phyloP scores from a whole-genome alignment of 495 filamentous ascomycete species.

The Hyaloscypha hepaticicola region DNA sequence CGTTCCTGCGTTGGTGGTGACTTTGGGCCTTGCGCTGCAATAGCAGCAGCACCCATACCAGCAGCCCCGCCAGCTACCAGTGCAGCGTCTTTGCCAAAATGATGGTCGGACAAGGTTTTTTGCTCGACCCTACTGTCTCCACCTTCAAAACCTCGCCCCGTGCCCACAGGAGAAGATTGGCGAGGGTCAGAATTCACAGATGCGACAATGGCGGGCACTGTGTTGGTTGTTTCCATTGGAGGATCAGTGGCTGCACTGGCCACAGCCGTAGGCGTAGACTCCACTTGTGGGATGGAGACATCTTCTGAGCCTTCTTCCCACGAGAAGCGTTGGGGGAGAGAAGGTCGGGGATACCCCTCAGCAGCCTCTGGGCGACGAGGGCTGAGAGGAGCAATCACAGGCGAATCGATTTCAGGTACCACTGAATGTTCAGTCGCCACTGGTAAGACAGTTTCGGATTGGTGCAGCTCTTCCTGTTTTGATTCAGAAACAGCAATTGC shows the following conservation, averaged over 20 bases:
- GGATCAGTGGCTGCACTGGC: background rate
- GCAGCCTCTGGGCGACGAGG: conserved; percentile 8
- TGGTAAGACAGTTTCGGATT: background rate
- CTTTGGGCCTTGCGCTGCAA: background rate
- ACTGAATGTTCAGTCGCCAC: background rate
- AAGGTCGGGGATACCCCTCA: background rate
- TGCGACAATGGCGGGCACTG: background rate
- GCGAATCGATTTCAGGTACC: background rate
- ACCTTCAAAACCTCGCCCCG: background rate
- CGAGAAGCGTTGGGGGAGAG: conserved; percentile 45
- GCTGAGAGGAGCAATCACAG: conserved; percentile 13
- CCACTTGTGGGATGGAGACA: conserved; percentile 16
- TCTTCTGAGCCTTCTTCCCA: conserved; percentile 48
- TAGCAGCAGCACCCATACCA: conserved; percentile 4
- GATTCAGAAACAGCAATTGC: background rate
- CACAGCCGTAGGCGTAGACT: conserved; percentile 10
- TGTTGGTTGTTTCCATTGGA: background rate
- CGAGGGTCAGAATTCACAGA: background rate
- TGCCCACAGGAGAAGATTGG: background rate
- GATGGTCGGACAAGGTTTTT: background rate
- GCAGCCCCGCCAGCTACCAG: conserved; percentile 15
- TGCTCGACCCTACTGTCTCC: background rate
- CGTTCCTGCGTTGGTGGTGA: conserved; percentile 1
- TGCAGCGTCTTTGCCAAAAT: conserved; percentile 17
- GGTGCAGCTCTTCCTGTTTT: background rate